Percentiles rank a stretch among this genome's conserved stretches.
Evolutionary conservation across 2,329 filamentous ascomycete species (phyloP).

Genomic region (Shiraia sp.): DNA sequence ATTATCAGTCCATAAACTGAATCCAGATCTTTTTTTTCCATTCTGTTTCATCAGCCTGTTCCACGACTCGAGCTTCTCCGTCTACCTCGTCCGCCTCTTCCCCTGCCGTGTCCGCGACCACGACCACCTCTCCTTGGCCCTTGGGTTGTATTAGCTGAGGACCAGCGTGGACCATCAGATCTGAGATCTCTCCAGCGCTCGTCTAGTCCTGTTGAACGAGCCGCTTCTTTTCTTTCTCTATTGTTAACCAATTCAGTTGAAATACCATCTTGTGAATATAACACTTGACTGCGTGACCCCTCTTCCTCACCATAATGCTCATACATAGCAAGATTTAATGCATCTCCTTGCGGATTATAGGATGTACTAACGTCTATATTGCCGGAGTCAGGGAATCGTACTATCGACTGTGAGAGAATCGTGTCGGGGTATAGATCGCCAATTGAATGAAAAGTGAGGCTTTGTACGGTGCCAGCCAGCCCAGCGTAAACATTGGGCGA

Average conservation of each 20-base stretch:
- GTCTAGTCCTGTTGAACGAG: slow-evolving; percentile 32
- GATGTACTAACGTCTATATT: slow-evolving; percentile 28
- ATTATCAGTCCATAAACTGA: too few relatives aligned
- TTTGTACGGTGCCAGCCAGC: slow-evolving; percentile 50
- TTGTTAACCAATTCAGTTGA: slow-evolving; percentile 25
- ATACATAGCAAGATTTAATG: slow-evolving; percentile 52
- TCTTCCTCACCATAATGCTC: slow-evolving; percentile 44
- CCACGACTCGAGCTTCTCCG: slow-evolving; percentile 1
- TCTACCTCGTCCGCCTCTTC: slow-evolving; percentile 18
- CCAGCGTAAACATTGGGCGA: slow-evolving; percentile 54
- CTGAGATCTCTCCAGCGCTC: slow-evolving; percentile 46
- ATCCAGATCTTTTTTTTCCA: not conserved
- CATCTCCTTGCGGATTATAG: slow-evolving; percentile 42
- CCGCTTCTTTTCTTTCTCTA: slow-evolving; percentile 12
- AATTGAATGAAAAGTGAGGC: slow-evolving; percentile 49
- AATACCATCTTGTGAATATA: slow-evolving; percentile 46
- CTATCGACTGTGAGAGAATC: slow-evolving; percentile 27
- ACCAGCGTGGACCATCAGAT: slow-evolving; percentile 27
- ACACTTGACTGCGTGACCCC: slow-evolving; percentile 39
- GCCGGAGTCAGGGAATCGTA: slow-evolving; percentile 13
- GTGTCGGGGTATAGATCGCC: slow-evolving; percentile 51
- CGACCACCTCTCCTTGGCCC: slow-evolving; percentile 12
- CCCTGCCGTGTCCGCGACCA: not conserved
- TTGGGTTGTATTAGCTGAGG: slow-evolving; percentile 7
- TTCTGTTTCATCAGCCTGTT: slow-evolving; percentile 1